Conservation (phyloP, 2,329 filamentous ascomycete species). For the Nakataea oryzae region DNA sequence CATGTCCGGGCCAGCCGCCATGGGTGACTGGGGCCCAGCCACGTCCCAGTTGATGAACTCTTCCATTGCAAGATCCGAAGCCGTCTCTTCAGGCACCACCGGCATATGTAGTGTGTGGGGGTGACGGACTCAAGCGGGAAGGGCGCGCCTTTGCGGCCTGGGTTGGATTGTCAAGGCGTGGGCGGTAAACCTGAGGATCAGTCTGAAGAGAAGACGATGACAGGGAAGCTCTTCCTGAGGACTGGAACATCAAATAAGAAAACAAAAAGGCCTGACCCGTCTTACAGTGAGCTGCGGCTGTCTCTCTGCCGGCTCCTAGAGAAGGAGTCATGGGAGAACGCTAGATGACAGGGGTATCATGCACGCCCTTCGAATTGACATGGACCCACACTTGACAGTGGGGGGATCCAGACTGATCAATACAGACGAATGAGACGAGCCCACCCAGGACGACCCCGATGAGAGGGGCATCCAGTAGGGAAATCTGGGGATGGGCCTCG, state of each 20-base stretch:
- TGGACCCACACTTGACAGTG: background rate
- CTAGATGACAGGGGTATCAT: background rate
- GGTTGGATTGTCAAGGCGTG: background rate
- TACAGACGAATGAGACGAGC: background rate
- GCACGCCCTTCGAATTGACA: slow-evolving; percentile 3
- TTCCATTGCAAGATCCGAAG: slow-evolving; percentile 35
- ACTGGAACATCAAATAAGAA: background rate
- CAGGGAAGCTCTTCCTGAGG: background rate
- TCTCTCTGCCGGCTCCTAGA: background rate
- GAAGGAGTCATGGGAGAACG: background rate
- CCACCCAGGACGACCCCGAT: background rate
- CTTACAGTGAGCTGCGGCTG: background rate
- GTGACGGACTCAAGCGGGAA: slow-evolving; percentile 12
- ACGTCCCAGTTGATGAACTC: slow-evolving; percentile 56
- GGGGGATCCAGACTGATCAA: background rate
- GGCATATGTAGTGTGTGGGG: slow-evolving; percentile 16
- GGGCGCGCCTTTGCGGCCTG: background rate
- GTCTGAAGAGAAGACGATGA: background rate
- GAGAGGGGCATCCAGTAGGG: no score
- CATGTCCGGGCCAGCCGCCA: slow-evolving; percentile 11
- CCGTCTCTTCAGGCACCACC: slow-evolving; percentile 9
- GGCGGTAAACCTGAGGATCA: background rate
- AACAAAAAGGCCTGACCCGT: background rate
- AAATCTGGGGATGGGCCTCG: background rate
- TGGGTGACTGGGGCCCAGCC: slow-evolving; percentile 26